Evolutionary conservation across 1,139 yeast species (phyloP), one percentile per base, ranked within the genome.

Genomic region (Sugiyamaella paludigena): DNA sequence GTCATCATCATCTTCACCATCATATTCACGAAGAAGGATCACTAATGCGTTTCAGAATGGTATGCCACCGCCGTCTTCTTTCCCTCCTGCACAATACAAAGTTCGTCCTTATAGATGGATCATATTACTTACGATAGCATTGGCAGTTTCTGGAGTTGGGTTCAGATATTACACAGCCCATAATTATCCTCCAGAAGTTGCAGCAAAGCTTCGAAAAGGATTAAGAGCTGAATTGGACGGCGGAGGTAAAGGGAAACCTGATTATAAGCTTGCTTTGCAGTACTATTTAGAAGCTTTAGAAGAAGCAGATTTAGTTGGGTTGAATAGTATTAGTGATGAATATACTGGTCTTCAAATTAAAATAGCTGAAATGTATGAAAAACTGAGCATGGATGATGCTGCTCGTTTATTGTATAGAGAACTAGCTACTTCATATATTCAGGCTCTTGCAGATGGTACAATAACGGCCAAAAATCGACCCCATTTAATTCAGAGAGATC

Each of bases 261-360:
- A 80, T 57, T 82, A 77, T 63, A 75, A 78, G 52, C 71, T 80
- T 51, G 96, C 97, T 0, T 70, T 88, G 53, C 77, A 79, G 54
- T 74, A 77, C 60, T 89, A 89, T 64, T 73, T 83, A 28, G 82
- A 76, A 54, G 81, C 80, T 0, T 58, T 77, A 31, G 67, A 73
- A 40, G 71, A 66, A 48, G 78, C 81, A 24, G 73, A 73, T 46
- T 59, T 63, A 12, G 60, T 74, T 39, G 73, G 78, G 24, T 64
- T 87, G 69, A 79, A 79, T 53, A 76, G 75, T 13, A 61, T 86
- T 31, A 73, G 79, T 45, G 87, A 84, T 57, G 86, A 83, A 59
- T 85, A 82, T 61, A 89, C 97, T 0, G 96, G 96, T 0, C 78
- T 91, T 51, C 95, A 88, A 61, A 72, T 91, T 63, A 87, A 89